Conservation (phyloP, 2,329 filamentous ascomycete genomes). For the Hypocrella siamensis region DNA sequence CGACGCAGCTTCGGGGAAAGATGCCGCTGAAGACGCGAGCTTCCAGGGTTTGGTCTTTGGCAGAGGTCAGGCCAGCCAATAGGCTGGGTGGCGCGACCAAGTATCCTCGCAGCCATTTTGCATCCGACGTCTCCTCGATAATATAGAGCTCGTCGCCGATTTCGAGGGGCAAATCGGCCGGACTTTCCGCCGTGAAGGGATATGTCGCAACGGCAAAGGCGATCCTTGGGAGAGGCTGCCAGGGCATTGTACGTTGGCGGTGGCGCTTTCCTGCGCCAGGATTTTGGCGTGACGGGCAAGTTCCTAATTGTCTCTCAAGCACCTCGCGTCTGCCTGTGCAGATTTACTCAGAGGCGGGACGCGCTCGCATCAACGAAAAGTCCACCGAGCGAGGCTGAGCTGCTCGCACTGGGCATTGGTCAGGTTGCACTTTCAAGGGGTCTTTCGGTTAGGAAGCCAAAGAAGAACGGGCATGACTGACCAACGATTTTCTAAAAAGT, state of each 20-base stretch:
- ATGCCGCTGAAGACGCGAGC: conserved; percentile 97
- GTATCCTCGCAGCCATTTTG: conserved; percentile 89
- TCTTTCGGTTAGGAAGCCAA: too few species aligned
- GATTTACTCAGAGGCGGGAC: too few species aligned
- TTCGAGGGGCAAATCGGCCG: conserved; percentile 88
- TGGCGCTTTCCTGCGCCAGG: conserved; percentile 5
- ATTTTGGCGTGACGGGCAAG: neutral
- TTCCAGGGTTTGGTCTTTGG: conserved; percentile 85
- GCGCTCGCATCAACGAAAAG: too few species aligned
- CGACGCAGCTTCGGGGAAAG: conserved; percentile 86
- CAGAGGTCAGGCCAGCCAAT: conserved; percentile 77
- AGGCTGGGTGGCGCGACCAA: conserved; percentile 87
- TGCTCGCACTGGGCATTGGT: too few species aligned
- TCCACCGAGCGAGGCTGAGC: too few species aligned
- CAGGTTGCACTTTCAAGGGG: too few species aligned
- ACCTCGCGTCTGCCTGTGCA: too few species aligned
- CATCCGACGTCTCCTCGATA: conserved; percentile 87
- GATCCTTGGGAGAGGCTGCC: conserved; percentile 91
- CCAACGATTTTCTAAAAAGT: too few species aligned
- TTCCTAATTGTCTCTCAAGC: too few species aligned
- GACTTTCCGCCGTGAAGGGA: conserved; percentile 74
- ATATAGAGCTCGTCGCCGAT: conserved; percentile 98
- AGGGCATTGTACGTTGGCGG: conserved; percentile 54
- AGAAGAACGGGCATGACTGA: too few species aligned
- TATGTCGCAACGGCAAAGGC: conserved; percentile 95